A percentile compares a stretch with the other conserved stretches of the same genome.
Evolutionary conservation across 139 green algal species (phyloP).

Genomic region (Axilococcus clingmanii): DNA sequence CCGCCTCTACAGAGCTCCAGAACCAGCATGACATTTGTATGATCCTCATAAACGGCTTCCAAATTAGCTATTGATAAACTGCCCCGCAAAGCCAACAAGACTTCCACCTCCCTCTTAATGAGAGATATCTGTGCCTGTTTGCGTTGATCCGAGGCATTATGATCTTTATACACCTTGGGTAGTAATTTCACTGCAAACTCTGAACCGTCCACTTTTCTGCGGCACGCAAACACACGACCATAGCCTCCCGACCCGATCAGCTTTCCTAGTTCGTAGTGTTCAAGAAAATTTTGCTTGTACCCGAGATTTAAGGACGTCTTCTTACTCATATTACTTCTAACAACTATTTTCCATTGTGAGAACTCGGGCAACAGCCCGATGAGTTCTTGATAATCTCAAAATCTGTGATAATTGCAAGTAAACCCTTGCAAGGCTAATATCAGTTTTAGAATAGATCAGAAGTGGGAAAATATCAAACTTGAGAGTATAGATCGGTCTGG

Average conservation of each 20-base stretch:
- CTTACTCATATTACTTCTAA: too few relatives aligned
- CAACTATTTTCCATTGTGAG: too few relatives aligned
- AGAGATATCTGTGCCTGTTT: not conserved
- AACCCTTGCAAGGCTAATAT: too few relatives aligned
- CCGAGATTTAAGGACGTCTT: constrained; percentile 5
- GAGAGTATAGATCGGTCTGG: too few relatives aligned
- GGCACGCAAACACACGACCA: constrained; percentile 4
- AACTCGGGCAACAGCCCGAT: too few relatives aligned
- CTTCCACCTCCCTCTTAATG: constrained; percentile 13
- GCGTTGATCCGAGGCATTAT: too few relatives aligned
- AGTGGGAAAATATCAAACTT: too few relatives aligned
- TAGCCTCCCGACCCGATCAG: constrained; percentile 16
- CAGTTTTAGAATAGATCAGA: too few relatives aligned
- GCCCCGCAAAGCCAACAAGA: constrained; percentile 19
- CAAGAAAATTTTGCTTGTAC: constrained; percentile 3
- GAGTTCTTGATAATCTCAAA: too few relatives aligned
- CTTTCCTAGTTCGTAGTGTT: constrained; percentile 4
- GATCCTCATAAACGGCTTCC: constrained; percentile 35
- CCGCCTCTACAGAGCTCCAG: constrained; percentile 40
- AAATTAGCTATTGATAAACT: constrained; percentile 29
- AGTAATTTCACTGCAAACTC: constrained; percentile 18
- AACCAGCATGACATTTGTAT: constrained; percentile 27
- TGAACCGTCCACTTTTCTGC: not conserved
- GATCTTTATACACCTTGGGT: constrained; percentile 18
- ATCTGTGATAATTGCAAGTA: too few relatives aligned